These are phyloP conservation scores for Solanum hybrid DNA, from an alignment of 305 asterid species.

Conservation along the genomic window DNA sequence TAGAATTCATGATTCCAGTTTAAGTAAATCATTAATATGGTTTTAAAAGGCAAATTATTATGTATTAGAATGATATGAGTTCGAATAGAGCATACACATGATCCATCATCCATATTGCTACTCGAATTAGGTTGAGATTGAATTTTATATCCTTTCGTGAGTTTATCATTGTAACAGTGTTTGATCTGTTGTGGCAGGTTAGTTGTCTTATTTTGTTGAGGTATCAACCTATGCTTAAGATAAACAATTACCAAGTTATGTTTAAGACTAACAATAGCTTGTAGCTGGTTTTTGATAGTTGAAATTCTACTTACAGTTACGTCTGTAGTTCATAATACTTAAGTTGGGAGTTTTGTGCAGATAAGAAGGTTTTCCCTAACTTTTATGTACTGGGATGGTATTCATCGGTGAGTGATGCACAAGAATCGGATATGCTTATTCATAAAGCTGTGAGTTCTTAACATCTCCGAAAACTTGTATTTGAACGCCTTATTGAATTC, in stretches of 20 bases:
- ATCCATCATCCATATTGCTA: neutral
- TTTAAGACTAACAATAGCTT: neutral
- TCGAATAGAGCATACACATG: neutral
- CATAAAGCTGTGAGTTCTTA: conserved; percentile 81
- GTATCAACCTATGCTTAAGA: neutral
- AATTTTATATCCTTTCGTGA: neutral
- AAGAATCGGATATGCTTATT: conserved; percentile 79
- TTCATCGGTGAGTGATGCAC: conserved; percentile 87
- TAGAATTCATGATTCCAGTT: neutral
- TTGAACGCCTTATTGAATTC: neutral
- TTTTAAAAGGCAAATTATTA: neutral
- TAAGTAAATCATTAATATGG: neutral
- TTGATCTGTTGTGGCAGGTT: too few relatives aligned
- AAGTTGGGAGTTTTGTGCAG: conserved; percentile 28
- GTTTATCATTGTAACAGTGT: neutral
- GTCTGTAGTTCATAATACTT: neutral
- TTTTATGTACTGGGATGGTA: conserved; percentile 91
- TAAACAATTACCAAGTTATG: neutral
- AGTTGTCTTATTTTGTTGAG: neutral
- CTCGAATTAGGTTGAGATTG: neutral
- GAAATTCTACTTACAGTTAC: neutral
- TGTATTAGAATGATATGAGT: neutral
- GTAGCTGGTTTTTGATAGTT: neutral
- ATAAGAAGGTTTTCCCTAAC: conserved; percentile 91
- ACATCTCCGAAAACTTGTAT: neutral